Evolutionary conservation across 2,329 filamentous ascomycete species (phyloP).

Genomic region (Cercospora janseana): DNA sequence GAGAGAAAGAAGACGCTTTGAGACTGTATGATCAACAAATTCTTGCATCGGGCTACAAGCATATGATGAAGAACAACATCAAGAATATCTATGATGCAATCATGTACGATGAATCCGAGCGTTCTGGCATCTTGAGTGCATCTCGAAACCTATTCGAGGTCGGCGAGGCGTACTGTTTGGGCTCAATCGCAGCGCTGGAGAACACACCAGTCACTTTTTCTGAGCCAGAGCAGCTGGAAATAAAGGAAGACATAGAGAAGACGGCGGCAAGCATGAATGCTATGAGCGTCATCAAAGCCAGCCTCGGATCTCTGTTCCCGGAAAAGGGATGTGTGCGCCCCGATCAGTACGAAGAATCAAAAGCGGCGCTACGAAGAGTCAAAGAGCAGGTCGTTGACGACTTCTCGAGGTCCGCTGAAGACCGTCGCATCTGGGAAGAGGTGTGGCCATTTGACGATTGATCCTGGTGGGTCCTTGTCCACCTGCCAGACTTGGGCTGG

Average conservation of each 20-base stretch:
- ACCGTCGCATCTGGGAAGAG: too few relatives aligned
- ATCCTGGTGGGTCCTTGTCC: too few relatives aligned
- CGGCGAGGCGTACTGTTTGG: slow-evolving; percentile 14
- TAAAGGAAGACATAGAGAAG: neutral
- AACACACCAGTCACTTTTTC: slow-evolving; percentile 8
- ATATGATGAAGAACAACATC: too few relatives aligned
- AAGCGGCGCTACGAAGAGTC: too few relatives aligned
- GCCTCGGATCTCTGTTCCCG: slow-evolving; percentile 13
- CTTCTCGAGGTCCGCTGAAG: too few relatives aligned
- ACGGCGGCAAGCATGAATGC: slow-evolving; percentile 7
- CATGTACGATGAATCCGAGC: slow-evolving; percentile 41
- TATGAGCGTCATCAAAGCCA: slow-evolving; percentile 12
- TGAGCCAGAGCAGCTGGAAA: neutral
- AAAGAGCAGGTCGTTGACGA: too few relatives aligned
- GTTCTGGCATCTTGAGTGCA: slow-evolving; percentile 1
- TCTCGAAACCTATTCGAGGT: slow-evolving; percentile 4
- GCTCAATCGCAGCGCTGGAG: slow-evolving; percentile 9
- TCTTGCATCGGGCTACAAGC: neutral
- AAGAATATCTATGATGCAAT: slow-evolving; percentile 37
- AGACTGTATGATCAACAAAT: slow-evolving; percentile 33
- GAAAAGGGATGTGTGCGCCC: slow-evolving; percentile 10
- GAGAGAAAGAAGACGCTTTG: slow-evolving; percentile 26
- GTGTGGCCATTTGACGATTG: too few relatives aligned
- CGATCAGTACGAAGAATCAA: slow-evolving; percentile 16
- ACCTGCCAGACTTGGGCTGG: too few relatives aligned